These are phyloP conservation scores for Coemansia umbellata DNA, from an alignment of 192 early-diverging fungal genomes.

Conservation along the genomic window DNA sequence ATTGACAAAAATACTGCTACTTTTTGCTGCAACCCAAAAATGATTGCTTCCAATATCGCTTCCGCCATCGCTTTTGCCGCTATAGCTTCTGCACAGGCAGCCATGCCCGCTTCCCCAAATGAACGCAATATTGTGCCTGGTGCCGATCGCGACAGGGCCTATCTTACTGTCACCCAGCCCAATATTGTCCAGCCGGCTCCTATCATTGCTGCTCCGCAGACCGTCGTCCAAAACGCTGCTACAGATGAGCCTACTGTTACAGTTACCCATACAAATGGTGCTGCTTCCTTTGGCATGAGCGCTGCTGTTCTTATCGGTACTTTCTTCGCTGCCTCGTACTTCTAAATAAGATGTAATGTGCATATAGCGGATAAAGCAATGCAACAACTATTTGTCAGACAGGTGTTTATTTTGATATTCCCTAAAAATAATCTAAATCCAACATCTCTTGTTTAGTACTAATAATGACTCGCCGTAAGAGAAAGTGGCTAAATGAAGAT, in stretches of 20 bases:
- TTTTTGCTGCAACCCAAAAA: too few relatives aligned
- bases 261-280: slow-evolving; percentile 26
- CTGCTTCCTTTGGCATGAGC: slow-evolving; percentile 30
- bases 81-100: slow-evolving; percentile 19
- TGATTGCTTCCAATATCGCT: slow-evolving; percentile 36
- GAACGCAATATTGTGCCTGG: slow-evolving; percentile 1
- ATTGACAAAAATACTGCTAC: too few relatives aligned
- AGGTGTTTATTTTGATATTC: too few relatives aligned
- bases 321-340: slow-evolving; percentile 31
- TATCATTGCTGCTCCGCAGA: slow-evolving; percentile 9
- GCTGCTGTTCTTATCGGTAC: slow-evolving; percentile 37
- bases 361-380: neutral
- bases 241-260: slow-evolving; percentile 26
- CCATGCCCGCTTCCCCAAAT: slow-evolving; percentile 1
- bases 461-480: slow-evolving; percentile 3
- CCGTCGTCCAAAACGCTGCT: slow-evolving; percentile 44
- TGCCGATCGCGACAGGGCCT: slow-evolving; percentile 17
- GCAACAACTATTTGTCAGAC: too few relatives aligned
- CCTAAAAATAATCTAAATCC: too few relatives aligned
- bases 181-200: slow-evolving; percentile 24
- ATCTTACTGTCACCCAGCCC: slow-evolving; percentile 38
- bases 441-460: slow-evolving; percentile 3
- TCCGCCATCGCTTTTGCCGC: slow-evolving; percentile 27
- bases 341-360: slow-evolving; percentile 7
- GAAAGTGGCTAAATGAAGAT: too few relatives aligned